Evolutionary conservation across 257 asterid species (phyloP), one percentile per base, ranked within the genome.

Genomic region (Salvia rosmarinus): DNA sequence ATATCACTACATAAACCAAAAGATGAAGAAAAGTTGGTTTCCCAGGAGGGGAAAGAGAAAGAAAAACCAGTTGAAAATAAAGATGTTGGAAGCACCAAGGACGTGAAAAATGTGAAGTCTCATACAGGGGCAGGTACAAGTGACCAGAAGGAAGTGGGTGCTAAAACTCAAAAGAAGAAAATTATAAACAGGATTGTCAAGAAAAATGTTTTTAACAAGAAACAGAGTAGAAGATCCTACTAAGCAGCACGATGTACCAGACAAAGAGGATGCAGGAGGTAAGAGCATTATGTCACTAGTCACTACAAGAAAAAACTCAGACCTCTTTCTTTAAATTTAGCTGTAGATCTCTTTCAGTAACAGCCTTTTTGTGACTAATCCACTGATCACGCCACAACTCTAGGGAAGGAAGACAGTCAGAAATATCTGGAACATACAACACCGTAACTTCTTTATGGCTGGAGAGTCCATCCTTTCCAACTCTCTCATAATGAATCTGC

Each of bases 401-500:
- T 70, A 88, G 75, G 21, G 98, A 91, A 70, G 99, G 99, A 63
- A 89, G 91, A 77, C 96, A 94, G 6, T 81, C 88, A 9, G 97
- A 86, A 50, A 95, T 82, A 85, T 95, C 95, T 9, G 99, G 99
- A 79, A 91, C 88, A 72, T 82, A 95, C 70, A 88, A 70, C 59
- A 91, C 99, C 28, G 96, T 89, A 75, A 95, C 86, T 86, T 95
- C 99, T 69, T 79, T 88, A 84, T 95, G 96, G 83, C 95, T 91
- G 78, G 81, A 89, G 77, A 78, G 81, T 65, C 99, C 99, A 77
- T 91, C 95, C 82, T 83, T 87, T 71, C 95, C 98, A 77, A 91
- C 78, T 86, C 99, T 86, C 19, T 89, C 83, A 68, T 95, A 95
- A 84, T 95, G 98, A 72, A 95, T 84, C 99, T 95, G 85, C 89